Evolutionary conservation across 306 rosid genomes (phyloP).

Genomic region (Corylus americana): DNA sequence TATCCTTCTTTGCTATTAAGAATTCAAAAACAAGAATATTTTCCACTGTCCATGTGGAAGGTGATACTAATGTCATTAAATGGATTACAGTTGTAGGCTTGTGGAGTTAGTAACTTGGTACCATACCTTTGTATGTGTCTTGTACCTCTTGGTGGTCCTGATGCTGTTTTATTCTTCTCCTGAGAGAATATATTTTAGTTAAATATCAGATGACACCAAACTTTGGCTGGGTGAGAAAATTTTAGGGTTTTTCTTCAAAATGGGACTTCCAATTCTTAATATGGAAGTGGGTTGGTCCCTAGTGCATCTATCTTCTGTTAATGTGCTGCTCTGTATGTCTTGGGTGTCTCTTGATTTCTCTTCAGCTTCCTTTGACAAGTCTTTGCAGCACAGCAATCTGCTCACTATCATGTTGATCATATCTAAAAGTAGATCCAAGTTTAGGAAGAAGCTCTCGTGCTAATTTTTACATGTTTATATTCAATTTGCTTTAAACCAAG

Average conservation of each 20-base stretch:
- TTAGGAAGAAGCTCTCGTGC: background rate
- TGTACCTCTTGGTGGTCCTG: background rate
- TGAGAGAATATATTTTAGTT: background rate
- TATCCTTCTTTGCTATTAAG: background rate
- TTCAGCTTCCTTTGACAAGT: background rate
- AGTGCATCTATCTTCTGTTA: background rate
- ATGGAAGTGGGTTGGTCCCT: background rate
- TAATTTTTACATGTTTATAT: background rate
- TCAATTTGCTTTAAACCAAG: background rate
- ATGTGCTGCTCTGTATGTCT: background rate
- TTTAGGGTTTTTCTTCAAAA: background rate
- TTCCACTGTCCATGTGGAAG: background rate
- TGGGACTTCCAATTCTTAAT: background rate
- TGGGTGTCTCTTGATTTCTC: background rate
- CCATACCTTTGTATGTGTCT: constrained; percentile 1
- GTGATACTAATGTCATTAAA: background rate
- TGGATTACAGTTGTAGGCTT: background rate
- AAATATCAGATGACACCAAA: background rate
- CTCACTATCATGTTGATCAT: background rate
- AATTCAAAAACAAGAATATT: background rate
- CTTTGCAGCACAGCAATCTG: background rate
- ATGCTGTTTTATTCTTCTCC: background rate
- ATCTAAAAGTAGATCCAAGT: background rate
- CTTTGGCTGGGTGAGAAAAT: background rate
- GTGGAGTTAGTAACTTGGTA: background rate